These are phyloP conservation scores for Asterophora lycoperdoides DNA, from an alignment of 768 basidiomycete species.

Conservation along the genomic window DNA sequence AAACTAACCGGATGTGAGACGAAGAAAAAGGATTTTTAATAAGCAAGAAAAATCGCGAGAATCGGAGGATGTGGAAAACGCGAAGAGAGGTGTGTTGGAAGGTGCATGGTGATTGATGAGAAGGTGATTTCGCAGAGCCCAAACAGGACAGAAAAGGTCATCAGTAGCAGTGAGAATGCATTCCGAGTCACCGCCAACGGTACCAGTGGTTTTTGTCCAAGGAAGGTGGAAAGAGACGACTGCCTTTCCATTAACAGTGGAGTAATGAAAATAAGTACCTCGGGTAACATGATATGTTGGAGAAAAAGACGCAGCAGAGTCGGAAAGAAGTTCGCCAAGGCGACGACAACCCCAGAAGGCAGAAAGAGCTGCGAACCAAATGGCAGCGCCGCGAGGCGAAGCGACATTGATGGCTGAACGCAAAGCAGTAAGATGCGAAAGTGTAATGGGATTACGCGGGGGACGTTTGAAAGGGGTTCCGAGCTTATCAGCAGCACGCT, in stretches of 20 bases:
- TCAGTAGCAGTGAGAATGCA: slow-evolving; percentile 18
- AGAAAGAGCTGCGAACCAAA: slow-evolving; percentile 29
- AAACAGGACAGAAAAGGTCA: slow-evolving; percentile 21
- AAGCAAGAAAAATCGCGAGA: too few species aligned
- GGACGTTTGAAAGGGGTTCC: slow-evolving; percentile 4
- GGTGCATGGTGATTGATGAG: slow-evolving; percentile 5
- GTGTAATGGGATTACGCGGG: slow-evolving; percentile 27
- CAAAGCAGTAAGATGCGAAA: slow-evolving; percentile 28
- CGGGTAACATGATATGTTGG: slow-evolving; percentile 9
- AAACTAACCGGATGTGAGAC: too few species aligned
- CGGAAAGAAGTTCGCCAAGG: slow-evolving; percentile 23
- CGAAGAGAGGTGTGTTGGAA: slow-evolving; percentile 9
- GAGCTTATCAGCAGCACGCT: background rate
- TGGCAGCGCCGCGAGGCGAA: slow-evolving; percentile 26
- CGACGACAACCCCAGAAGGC: slow-evolving; percentile 34
- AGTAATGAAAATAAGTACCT: slow-evolving; percentile 5
- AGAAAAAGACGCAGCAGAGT: slow-evolving; percentile 14
- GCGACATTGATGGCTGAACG: slow-evolving; percentile 17
- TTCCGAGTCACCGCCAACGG: slow-evolving; percentile 11
- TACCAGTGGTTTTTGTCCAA: slow-evolving; percentile 29
- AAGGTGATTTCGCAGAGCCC: slow-evolving; percentile 20
- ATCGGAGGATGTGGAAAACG: too few species aligned
- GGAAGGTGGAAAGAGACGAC: slow-evolving; percentile 25
- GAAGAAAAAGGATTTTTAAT: too few species aligned
- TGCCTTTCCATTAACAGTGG: background rate